Base-by-base conservation (phyloP, 305 asterid genomes). In the Solanum hybrid region DNA sequence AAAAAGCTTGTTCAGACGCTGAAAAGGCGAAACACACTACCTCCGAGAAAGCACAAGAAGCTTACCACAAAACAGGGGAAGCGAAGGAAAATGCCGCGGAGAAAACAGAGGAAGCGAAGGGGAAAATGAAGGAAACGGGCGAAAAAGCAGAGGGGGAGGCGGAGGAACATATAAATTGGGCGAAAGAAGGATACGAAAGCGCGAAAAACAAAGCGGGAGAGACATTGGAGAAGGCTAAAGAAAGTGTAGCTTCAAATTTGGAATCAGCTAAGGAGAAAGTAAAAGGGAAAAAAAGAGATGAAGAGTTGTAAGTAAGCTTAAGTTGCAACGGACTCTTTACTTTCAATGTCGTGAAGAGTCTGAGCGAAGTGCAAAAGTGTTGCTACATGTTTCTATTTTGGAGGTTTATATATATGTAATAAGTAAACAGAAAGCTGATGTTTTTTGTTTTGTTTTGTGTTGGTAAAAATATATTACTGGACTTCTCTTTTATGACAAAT, bases 131-230 rank as follows among this genome's bases (percentile, higher is more conserved):
- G 11, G 95, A 89, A 40, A 91, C 46, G 22, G 92, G 67, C 0
- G 87, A 74, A 78, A 71, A 88, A 57, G 91, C 26, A 8, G 90
- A 81, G n/a, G 80, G 8, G 0, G 90, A 91, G 64, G 74, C 92
- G 0, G 93, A 91, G 34, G 92, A 92, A 77, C 37, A 87, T 13
- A 2, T 89, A 73, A 82, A 76, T 6, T 90, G 92, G 94, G 97
- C 94, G 2, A 89, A 86, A 83, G 91, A 92, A 82, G 94, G 93
- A 29, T 92, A 92, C 3, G 96, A 93, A 73, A 90, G 91, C 1
- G 94, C 94, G 0, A 94, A 94, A 35, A 87, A 26, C 1, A 94
- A 90, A 64, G 94, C 93, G 6, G 94, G 85, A 29, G 93, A 92
- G 61, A 86, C 93, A 2, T 40, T 91, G 29, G 93, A 91, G 35